These are phyloP conservation scores for Nemania sp. DNA, from an alignment of 2,329 filamentous ascomycete genomes.

Conservation along the genomic window DNA sequence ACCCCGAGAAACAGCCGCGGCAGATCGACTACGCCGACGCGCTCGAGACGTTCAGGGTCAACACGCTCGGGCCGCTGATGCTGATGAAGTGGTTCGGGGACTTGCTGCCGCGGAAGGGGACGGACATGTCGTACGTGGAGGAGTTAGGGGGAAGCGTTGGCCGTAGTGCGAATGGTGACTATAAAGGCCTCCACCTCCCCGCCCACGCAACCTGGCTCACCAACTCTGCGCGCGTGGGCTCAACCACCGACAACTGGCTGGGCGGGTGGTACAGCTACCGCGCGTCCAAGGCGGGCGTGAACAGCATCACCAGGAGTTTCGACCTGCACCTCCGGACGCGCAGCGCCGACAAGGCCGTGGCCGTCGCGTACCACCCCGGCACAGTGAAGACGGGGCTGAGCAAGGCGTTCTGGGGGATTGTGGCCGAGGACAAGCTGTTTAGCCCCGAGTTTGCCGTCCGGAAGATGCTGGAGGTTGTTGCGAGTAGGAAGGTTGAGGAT, in stretches of 20 bases:
- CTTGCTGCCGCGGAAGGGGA: conserved; percentile 73
- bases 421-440: conserved; percentile 72
- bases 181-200: conserved; percentile 53
- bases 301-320: conserved; percentile 76
- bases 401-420: conserved; percentile 76
- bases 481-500: conserved; percentile 61
- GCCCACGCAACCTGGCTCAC: conserved; percentile 74
- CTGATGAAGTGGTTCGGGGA: conserved; percentile 80
- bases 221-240: conserved; percentile 83
- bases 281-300: conserved; percentile 79
- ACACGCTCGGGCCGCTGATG: conserved; percentile 79
- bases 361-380: conserved; percentile 80
- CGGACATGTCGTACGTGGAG: conserved; percentile 47
- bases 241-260: conserved; percentile 75
- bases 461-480: conserved; percentile 71
- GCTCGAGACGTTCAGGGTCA: conserved; percentile 78
- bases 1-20: conserved; percentile 76
- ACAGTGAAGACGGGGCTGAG: conserved; percentile 83
- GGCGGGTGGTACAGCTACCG: conserved; percentile 89
- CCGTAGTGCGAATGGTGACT: not conserved
- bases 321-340: conserved; percentile 73
- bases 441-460: conserved; percentile 74
- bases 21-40: conserved; percentile 73
- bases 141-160: not conserved
- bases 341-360: conserved; percentile 72